Evolutionary conservation across 306 rosid species (phyloP), one percentile per base, ranked within the genome.

Genomic region (Dalbergia oliveri): DNA sequence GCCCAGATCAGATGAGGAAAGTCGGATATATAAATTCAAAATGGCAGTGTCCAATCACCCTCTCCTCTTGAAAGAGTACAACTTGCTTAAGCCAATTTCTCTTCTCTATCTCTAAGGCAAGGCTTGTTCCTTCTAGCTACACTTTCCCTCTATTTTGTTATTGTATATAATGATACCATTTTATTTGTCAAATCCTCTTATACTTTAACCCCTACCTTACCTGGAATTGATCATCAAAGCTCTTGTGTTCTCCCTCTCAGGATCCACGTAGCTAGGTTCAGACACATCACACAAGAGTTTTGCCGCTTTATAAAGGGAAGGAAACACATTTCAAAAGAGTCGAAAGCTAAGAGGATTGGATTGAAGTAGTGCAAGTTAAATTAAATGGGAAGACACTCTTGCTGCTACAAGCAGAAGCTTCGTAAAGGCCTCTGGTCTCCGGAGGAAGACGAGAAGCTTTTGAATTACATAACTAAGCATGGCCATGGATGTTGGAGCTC

Each of bases 401-500:
- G 97, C 74, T 94, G 99, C 78, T 92, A 90, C 90, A 94, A 93
- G 86, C 97, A 94, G 91, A 92, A 92, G 90, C 94, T 94, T 41
- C 89, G 99, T 83, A 94, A 94, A 84, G 99, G 99, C 47, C 93
- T 94, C 51, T 94, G 99, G 99, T 94, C 99, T 31, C 97, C 99
- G 1, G 99, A 94, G 81, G 99, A 94, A 89, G 99, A 94, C 54
- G 99, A 94, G 81, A 94, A 94, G 85, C 99, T 94, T 58, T 83
- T 91, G 82, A 87, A 85, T 86, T 93, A 92, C 69, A 92, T 94
- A 83, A 94, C 97, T 39, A 88, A 88, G 65, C 88, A 93, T 84
- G 99, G 99, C 61, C 99, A 89, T 92, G 99, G 99, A 75, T 94
- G 99, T 80, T 94, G 99, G 99, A 94, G 99, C 64, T 89, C 97